Percentiles rank a stretch among this genome's conserved stretches.
These are phyloP conservation scores for Rosa lucieae DNA, from an alignment of 306 rosid species.

Conservation along the genomic window DNA sequence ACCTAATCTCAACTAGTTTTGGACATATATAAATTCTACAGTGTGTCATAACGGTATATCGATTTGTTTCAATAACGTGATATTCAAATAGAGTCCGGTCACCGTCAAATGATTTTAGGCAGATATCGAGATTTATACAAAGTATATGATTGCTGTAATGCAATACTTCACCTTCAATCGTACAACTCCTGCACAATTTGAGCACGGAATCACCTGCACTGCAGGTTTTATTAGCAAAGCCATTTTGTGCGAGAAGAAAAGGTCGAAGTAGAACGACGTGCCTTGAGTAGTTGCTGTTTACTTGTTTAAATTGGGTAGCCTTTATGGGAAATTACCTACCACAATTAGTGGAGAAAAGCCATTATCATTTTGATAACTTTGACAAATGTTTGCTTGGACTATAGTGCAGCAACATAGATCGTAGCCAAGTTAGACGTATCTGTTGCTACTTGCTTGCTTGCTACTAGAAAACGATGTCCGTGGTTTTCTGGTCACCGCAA, in stretches of 20 bases:
- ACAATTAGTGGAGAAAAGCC: constrained; percentile 19
- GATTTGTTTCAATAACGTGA: too few relatives aligned
- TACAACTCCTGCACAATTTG: constrained; percentile 1
- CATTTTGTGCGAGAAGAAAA: background rate
- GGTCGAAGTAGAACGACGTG: background rate
- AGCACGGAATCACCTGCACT: constrained; percentile 13
- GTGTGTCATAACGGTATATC: too few relatives aligned
- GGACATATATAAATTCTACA: background rate
- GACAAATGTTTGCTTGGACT: constrained; percentile 13
- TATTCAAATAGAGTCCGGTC: background rate
- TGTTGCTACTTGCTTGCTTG: background rate
- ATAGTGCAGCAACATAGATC: constrained; percentile 3
- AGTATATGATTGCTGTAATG: background rate
- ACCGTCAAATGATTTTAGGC: background rate
- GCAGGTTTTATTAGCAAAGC: background rate
- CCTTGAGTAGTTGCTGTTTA: constrained; percentile 6
- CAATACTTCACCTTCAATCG: constrained; percentile 3
- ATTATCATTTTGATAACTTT: constrained; percentile 8
- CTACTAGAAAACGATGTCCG: constrained; percentile 6
- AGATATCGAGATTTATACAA: background rate
- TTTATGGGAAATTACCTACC: constrained; percentile 15
- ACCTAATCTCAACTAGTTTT: background rate
- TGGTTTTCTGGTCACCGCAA: background rate
- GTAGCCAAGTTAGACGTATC: constrained; percentile 3
- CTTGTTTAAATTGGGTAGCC: background rate